Evolutionary conservation across 2,329 filamentous ascomycete genomes (phyloP).

Genomic region (Xylariomycetidae sp.): DNA sequence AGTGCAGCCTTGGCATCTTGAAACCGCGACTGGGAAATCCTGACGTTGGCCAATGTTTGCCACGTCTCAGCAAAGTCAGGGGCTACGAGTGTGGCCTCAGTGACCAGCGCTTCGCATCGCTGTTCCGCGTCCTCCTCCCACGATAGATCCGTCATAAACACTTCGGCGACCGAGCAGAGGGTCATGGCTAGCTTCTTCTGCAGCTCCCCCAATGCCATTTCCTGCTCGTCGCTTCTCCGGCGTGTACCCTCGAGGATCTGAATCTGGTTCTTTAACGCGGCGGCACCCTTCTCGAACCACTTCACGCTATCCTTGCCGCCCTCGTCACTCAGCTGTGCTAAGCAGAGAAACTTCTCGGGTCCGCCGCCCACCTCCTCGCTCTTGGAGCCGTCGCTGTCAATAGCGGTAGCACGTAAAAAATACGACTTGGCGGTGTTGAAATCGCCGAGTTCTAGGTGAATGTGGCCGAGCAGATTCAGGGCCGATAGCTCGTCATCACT

Average conservation of each 20-base stretch:
- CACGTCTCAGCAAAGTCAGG: slow-evolving; percentile 82
- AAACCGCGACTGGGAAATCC: slow-evolving; percentile 77
- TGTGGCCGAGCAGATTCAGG: slow-evolving; percentile 74
- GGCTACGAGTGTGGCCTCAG: slow-evolving; percentile 81
- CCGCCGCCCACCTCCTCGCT: slow-evolving; percentile 73
- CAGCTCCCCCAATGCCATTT: slow-evolving; percentile 56
- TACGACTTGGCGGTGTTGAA: slow-evolving; percentile 67
- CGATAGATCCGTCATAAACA: slow-evolving; percentile 98
- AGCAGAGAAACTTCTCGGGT: slow-evolving; percentile 89
- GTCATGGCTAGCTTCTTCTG: slow-evolving; percentile 80
- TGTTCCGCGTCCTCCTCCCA: slow-evolving; percentile 88
- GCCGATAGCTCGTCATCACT: slow-evolving; percentile 57
- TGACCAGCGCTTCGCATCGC: slow-evolving; percentile 82
- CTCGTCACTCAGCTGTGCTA: slow-evolving; percentile 80
- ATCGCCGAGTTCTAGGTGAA: slow-evolving; percentile 78
- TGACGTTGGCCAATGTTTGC: slow-evolving; percentile 89
- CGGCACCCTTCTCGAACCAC: slow-evolving; percentile 69
- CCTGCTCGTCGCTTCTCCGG: slow-evolving; percentile 27
- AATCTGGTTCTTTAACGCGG: slow-evolving; percentile 68
- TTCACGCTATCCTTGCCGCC: slow-evolving; percentile 60
- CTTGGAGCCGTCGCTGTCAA: slow-evolving; percentile 71
- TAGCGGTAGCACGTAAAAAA: slow-evolving; percentile 67
- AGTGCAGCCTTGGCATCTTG: slow-evolving; percentile 80
- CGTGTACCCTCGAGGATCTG: slow-evolving; percentile 51
- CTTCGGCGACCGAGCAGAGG: slow-evolving; percentile 90